Conservation (phyloP, 371 early-diverging fungal genomes). For the Caulochytrium protostelioides region DNA sequence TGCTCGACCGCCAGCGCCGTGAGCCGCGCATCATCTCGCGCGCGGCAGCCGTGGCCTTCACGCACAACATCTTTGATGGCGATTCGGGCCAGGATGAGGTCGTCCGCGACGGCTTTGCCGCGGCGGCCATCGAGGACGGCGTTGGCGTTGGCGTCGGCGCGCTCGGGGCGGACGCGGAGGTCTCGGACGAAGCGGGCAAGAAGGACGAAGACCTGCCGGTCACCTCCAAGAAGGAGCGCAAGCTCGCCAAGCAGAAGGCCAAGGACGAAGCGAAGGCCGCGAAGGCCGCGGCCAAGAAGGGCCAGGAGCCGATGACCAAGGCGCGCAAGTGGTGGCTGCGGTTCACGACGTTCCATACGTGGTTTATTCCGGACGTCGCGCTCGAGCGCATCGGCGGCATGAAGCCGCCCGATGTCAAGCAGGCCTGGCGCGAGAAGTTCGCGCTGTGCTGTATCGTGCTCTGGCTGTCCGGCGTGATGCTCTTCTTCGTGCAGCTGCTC, state of each 20-base stretch:
- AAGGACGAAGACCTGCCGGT: too few species aligned
- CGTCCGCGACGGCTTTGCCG: too few species aligned
- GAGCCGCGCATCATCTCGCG: too few species aligned
- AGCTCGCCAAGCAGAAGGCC: conserved; percentile 4
- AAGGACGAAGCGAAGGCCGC: conserved; percentile 2
- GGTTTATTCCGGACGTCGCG: conserved; percentile 47
- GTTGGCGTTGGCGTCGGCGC: too few species aligned
- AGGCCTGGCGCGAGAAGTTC: conserved; percentile 88
- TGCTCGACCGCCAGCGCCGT: too few species aligned
- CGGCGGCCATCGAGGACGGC: too few species aligned
- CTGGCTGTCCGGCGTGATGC: conserved; percentile 38
- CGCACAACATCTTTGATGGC: too few species aligned
- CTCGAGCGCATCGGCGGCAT: conserved; percentile 42
- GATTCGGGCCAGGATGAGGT: too few species aligned
- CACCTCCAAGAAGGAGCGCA: too few species aligned
- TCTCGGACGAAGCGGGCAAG: too few species aligned
- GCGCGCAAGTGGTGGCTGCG: conserved; percentile 46
- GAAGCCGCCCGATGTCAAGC: conserved; percentile 62
- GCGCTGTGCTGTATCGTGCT: conserved; percentile 53
- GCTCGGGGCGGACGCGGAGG: too few species aligned
- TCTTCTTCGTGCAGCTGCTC: conserved; percentile 57
- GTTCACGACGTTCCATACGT: conserved; percentile 43
- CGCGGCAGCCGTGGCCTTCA: too few species aligned
- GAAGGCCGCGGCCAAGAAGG: background rate
- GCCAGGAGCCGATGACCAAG: conserved; percentile 20